Base-by-base conservation (phyloP, 768 basidiomycete genomes). In the Phaeotremella fagi region DNA sequence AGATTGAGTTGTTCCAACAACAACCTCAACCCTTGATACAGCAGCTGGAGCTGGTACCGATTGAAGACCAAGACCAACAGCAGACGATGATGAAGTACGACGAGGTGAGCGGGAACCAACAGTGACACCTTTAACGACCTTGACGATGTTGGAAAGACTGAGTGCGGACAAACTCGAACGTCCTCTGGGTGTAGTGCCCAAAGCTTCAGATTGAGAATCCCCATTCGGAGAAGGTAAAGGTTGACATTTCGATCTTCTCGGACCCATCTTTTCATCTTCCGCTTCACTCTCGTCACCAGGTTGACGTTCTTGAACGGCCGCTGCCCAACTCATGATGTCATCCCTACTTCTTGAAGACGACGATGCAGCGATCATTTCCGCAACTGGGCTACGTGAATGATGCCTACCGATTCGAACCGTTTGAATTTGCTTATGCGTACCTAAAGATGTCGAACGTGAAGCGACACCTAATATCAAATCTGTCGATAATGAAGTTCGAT, bases 301-400 rank as follows among this genome's bases (percentile, higher is more conserved):
- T 20, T 6, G 38, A 12, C 38, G 7, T 41, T 41, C 38, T 18
- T 20, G 38, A 51, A 70, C 59, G 12, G 60, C 58, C 33, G 61
- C 63, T 23, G 66, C 56, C 68, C 68, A 70, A 23, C 55, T 58
- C 23, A 70, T 60, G 53, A 70, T 70, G 38, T 70, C 68, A 36
- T 70, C 68, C 18, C 68, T 37, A 41, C 66, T 67, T 22, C 66
- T 50, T 3, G 66, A 67, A 3, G 63, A 63, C 3, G 66, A 58
- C 0, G 68, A 67, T 14, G 68, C 61, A n/a, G 66, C 68, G 11
- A 70, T 45, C 50, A 68, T 45, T 2, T 61, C 61, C 18, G 66
- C 68, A 5, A 70, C 68, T 3, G 67, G 64, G n/a, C 54, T 56
- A 7, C 47, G 52, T 11, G 61, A 63, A 4, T 27, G 52, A 41